Conservation (phyloP, 2,329 filamentous ascomycete genomes). For the Penicillium sp. region DNA sequence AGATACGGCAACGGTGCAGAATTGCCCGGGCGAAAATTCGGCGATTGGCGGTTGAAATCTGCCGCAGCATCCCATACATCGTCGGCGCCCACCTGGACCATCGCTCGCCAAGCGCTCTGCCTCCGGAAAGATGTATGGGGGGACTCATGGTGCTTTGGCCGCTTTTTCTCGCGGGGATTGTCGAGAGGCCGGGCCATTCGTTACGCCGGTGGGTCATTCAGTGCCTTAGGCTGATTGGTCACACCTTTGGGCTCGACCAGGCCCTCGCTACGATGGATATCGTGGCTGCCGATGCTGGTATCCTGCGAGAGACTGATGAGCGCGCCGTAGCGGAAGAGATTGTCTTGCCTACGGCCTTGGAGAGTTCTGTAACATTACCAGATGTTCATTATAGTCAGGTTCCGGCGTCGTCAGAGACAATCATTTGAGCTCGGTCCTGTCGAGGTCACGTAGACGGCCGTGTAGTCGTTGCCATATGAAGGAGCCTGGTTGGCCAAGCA, state of each 20-base stretch:
- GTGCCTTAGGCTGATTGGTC: constrained; percentile 30
- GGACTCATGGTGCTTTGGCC: constrained; percentile 35
- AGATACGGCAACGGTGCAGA: constrained; percentile 28
- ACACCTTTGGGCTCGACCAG: constrained; percentile 35
- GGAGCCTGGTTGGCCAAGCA: no score
- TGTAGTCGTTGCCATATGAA: no score
- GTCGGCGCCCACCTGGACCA: constrained; percentile 23
- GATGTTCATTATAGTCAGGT: constrained; percentile 2
- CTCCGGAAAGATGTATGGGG: constrained; percentile 27
- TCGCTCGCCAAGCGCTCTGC: constrained; percentile 10
- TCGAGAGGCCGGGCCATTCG: constrained; percentile 23
- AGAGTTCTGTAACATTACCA: constrained; percentile 1
- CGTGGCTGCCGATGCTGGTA: constrained; percentile 23
- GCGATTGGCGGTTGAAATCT: constrained; percentile 32
- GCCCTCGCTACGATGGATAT: constrained; percentile 33
- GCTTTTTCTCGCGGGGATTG: constrained; percentile 31
- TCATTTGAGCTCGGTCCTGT: neutral
- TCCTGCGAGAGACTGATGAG: constrained; percentile 22
- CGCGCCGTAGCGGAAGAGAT: constrained; percentile 12
- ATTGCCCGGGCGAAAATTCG: constrained; percentile 23
- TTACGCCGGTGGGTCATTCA: constrained; percentile 29
- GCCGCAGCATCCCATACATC: constrained; percentile 33
- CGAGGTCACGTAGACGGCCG: neutral
- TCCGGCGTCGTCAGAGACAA: neutral
- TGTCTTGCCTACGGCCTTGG: neutral